These are phyloP conservation scores for Fraxinus greggii DNA, from an alignment of 305 asterid species.

Conservation along the genomic window DNA sequence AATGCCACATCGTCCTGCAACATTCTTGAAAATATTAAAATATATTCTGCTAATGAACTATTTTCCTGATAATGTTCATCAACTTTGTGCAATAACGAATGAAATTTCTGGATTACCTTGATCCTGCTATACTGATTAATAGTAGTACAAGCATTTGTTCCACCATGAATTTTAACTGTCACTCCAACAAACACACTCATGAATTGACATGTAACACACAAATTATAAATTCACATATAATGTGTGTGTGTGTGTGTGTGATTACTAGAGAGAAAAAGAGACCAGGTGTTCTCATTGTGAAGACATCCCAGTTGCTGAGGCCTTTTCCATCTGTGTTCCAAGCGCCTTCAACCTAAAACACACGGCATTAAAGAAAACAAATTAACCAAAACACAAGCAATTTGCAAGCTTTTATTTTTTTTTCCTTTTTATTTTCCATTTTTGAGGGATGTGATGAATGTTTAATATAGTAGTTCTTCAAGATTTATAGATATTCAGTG, in stretches of 20 bases:
- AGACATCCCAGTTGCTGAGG: constrained; percentile 23
- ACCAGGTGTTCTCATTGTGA: constrained; percentile 16
- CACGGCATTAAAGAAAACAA: neutral
- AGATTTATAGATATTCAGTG: too few species aligned
- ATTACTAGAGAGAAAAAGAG: neutral
- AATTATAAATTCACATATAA: too few species aligned
- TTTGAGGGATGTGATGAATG: neutral
- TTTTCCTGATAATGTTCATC: neutral
- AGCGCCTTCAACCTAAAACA: constrained; percentile 18
- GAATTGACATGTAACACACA: neutral
- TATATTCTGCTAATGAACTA: neutral
- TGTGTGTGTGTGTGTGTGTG: neutral
- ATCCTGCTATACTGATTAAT: neutral
- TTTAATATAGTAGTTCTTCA: too few species aligned
- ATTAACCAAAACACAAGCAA: too few species aligned
- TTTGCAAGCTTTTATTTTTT: too few species aligned
- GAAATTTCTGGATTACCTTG: neutral
- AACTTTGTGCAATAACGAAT: neutral
- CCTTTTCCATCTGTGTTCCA: constrained; percentile 13
- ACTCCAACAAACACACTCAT: neutral
- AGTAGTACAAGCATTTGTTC: neutral
- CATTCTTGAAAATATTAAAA: neutral
- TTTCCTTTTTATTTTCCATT: too few species aligned
- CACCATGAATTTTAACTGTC: constrained; percentile 8
- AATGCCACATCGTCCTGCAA: neutral